Evolutionary conservation across 1,284 basidiomycete genomes (phyloP).

Genomic region (Ganoderma lingzhi): DNA sequence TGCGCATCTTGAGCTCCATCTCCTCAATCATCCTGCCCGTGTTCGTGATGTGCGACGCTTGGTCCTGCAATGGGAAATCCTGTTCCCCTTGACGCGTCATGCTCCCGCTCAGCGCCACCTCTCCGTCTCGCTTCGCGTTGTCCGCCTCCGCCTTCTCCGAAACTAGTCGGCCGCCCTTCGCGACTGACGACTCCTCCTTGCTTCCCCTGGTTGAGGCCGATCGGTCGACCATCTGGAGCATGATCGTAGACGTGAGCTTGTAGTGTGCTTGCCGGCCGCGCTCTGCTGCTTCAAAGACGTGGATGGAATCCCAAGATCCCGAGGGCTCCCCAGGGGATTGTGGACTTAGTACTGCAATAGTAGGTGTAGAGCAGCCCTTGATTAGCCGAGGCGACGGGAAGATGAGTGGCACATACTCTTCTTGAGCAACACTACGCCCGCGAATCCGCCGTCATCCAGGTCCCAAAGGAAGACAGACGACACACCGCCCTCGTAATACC

Average conservation of each 20-base stretch:
- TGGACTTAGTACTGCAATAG: conserved; percentile 63
- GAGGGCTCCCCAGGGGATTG: conserved; percentile 64
- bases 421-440: conserved; percentile 96
- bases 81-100: conserved; percentile 96
- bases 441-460: conserved; percentile 94
- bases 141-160: conserved; percentile 48
- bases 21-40: conserved; percentile 96
- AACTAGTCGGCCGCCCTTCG: conserved; percentile 39
- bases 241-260: conserved; percentile 97
- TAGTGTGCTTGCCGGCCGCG: conserved; percentile 93
- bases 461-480: conserved; percentile 99
- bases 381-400: background rate
- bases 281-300: conserved; percentile 95
- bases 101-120: conserved; percentile 90
- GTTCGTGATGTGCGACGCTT: conserved; percentile 89
- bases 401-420: conserved; percentile 72
- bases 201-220: conserved; percentile 42
- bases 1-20: conserved; percentile 99
- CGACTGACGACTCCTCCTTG: conserved; percentile 46
- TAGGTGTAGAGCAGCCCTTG: no score
- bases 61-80: conserved; percentile 82
- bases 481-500: conserved; percentile 96
- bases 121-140: conserved; percentile 68
- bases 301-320: conserved; percentile 97
- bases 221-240: conserved; percentile 89